Percentiles rank a stretch among this genome's conserved stretches.
These are phyloP conservation scores for Bolboschoenoplectus hybrid DNA, from an alignment of 202 grass and related monocot genomes.

Conservation along the genomic window DNA sequence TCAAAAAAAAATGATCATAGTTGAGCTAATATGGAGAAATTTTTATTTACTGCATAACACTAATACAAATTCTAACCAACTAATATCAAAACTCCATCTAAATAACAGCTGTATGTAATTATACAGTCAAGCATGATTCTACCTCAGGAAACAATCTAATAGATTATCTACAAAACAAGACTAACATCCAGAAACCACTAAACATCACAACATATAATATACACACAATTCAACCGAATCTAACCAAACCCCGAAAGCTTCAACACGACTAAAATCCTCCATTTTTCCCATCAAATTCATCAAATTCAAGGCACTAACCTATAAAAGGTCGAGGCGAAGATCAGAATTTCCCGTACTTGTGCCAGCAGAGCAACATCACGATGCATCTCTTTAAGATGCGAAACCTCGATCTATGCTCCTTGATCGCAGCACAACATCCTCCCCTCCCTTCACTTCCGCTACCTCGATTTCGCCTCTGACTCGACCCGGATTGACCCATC, in stretches of 20 bases:
- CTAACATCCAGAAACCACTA: not conserved
- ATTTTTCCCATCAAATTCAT: not conserved
- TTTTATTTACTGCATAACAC: not conserved
- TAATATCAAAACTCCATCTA: not conserved
- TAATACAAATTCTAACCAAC: not conserved
- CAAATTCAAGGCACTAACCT: not conserved
- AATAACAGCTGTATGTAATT: not conserved
- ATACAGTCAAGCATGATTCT: not conserved
- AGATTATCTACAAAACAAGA: not conserved
- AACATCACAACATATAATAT: not conserved
- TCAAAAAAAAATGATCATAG: not conserved
- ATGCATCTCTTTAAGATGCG: conserved; percentile 43
- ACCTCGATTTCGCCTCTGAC: not conserved
- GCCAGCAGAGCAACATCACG: conserved; percentile 47
- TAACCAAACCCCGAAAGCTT: not conserved
- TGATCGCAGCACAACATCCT: conserved; percentile 44
- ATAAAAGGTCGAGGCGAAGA: not conserved
- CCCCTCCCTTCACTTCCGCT: conserved; percentile 36
- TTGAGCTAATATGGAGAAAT: not conserved
- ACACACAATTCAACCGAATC: not conserved
- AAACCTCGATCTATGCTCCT: conserved; percentile 44
- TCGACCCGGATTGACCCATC: conserved; percentile 23
- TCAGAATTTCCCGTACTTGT: conserved; percentile 43
- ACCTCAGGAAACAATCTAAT: not conserved
- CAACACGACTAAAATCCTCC: not conserved